Conservation (phyloP, 495 filamentous ascomycete genomes). For the Aspergillus sclerotiicarbonarius region DNA sequence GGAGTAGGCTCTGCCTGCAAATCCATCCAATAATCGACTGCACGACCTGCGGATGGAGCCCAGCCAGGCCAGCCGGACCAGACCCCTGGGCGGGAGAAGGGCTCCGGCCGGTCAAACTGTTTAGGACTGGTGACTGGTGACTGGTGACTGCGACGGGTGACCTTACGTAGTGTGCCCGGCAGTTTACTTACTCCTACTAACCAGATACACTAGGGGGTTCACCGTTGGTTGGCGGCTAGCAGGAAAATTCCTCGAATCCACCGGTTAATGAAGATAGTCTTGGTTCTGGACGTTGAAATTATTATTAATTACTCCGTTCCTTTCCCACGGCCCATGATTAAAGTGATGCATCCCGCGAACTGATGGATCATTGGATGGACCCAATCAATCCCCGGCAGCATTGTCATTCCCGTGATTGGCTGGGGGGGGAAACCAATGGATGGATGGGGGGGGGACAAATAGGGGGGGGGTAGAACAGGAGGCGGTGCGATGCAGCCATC, state of each 20-base stretch:
- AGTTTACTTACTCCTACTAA: not conserved
- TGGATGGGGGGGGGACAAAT: not conserved
- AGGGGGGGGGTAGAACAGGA: conserved; percentile 7
- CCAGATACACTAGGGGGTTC: too few species aligned
- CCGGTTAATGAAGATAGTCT: not conserved
- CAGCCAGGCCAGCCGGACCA: not conserved
- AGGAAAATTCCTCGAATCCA: not conserved
- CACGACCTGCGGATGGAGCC: not conserved
- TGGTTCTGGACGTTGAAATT: not conserved
- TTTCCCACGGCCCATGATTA: not conserved
- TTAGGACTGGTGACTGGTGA: not conserved
- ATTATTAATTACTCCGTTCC: not conserved
- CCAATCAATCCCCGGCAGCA: conserved; percentile 7
- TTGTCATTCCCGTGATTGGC: conserved; percentile 9
- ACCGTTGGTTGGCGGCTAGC: too few species aligned
- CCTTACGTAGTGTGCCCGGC: not conserved
- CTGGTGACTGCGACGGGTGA: not conserved
- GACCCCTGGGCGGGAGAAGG: not conserved
- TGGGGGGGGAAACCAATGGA: not conserved
- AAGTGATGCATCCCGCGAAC: conserved; percentile 1
- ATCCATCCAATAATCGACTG: conserved; percentile 4
- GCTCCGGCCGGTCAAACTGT: not conserved
- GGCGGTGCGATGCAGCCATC: not conserved
- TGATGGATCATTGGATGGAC: not conserved
- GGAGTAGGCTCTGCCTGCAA: not conserved